Base-by-base conservation (phyloP, 768 basidiomycete genomes). In the Fibroporia radiculosa region DNA sequence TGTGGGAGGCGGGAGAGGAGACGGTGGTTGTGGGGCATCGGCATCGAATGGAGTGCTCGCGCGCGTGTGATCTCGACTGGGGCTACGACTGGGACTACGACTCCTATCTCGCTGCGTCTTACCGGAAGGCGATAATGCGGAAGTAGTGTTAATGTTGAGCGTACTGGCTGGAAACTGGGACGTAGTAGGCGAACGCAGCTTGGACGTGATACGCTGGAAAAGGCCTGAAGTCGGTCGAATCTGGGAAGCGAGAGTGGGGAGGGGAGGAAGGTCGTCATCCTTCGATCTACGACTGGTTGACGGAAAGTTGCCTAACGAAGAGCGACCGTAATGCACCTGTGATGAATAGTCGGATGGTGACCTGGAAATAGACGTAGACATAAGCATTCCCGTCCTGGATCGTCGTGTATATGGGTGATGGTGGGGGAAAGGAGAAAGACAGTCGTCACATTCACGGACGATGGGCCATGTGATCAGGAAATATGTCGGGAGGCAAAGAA, bases 121-220 rank as follows among this genome's bases (percentile, higher is more conserved):
- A 19, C 4, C 33, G 41, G 41, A 20, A 32, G 3, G 28, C 23
- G 3, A 19, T 32, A 35, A 31, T 28, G 40, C 24, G 6, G 44
- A 13, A 18, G 29, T 5, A 25, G 29, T 32, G 11, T n/a, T n/a
- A n/a, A 22, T 10, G 11, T 10, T 31, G 19, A 31, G 25, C 13
- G 42, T 24, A n/a, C n/a, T 8, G 6, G 36, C 19, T 14, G 35
- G 22, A 28, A 16, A 13, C 14, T 25, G 14, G 41, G 28, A 31
- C 19, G 36, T 19, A 33, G 46, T 12, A 18, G 27, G 41, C 22
- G 44, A 31, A 18, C 47, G 53, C 5, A 54, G 32, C 31, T 48
- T 54, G 41, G 26, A 44, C 1, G 53, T 47, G 36, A 54, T 40
- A 6, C 49, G 47, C 33, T 41, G 34, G 39, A 54, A 45, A 27